Evolutionary conservation across 441 rosid genomes (phyloP), one percentile per base, ranked within the genome.

Genomic region (Croton setiger): DNA sequence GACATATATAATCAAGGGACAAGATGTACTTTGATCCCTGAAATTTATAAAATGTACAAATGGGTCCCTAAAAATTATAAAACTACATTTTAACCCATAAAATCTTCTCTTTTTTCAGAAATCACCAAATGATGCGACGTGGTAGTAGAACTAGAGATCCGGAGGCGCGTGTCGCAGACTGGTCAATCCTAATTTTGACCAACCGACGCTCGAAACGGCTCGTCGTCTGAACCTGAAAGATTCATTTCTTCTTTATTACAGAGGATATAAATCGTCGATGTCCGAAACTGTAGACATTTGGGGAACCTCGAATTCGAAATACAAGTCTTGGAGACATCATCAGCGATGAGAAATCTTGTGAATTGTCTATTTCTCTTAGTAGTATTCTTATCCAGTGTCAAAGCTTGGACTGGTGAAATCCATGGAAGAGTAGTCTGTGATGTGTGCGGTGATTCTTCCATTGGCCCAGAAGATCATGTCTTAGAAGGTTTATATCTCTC

Each of bases 391-490:
- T 72, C 81, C 61, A 66, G 76, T 56, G 96, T 82, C 53, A 73
- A 72, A 67, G 90, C 89, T 74, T 91, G 98, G 97, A 89, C 93
- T 56, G 93, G 96, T 58, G 96, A 93, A 83, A 86, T 93, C 69
- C 95, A 80, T 36, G 96, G 96, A 54, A 86, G 96, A 74, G 96
- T 93, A 71, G 91, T 93, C 63, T 93, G 96, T 69, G 97, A 93
- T 80, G 91, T 88, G 37, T 93, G 93, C 72, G 92, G 82, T 4
- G 95, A 93, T 84, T 89, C 88, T 64, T 88, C 96, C 36, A 82
- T 93, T 64, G 97, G 96, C 68, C 97, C 94, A 59, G 96, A 94
- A 81, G 97, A 91, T 74, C 97, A 94, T 81, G 82, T 88, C 66
- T 85, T 88, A 61, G 86, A 90, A 88, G 96, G 98, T 86, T 43